Evolutionary conservation across 2,329 filamentous ascomycete species (phyloP), one percentile per base, ranked within the genome.

Genomic region (Pleochaeta shiraiana): DNA sequence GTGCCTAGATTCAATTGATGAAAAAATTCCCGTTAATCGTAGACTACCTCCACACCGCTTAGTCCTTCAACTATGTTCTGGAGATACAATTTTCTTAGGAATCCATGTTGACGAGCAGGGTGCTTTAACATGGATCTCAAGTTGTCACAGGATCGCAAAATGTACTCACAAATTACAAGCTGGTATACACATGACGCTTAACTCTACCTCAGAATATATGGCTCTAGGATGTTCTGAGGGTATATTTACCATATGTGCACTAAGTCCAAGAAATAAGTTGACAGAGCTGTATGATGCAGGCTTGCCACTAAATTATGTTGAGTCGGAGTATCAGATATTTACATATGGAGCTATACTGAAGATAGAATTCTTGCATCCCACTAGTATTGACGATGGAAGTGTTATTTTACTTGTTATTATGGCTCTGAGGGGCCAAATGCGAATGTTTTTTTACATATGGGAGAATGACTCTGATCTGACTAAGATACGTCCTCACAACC

Each of bases 321-420:
- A 78, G 66, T 74, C 72, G 0, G 68, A 72, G 59, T 66, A 57
- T 45, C 66, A 69, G 4, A 33, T 71, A 24, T 64, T 66, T 12
- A 77, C 90, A 7, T 80, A 84, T 7, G 90, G 88, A 0, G 78
- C 85, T n/a, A 88, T 97, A 64, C 79, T 92, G 69, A 87, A 89
- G 69, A 85, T 96, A 78, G 87, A 90, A 26, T 98, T 97, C 68
- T 78, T 98, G 2, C 83, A 87, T 66, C 88, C 90, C 7, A 79
- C 79, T 11, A 74, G 80, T 0, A 79, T 83, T 64, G 84, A 91
- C 66, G 79, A 83, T 11, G 78, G 84, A 64, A 84, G 85, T 69
- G 81, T 95, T 53, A 85, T 95, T n/a, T 78, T 97, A 3, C 76
- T 95, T 12, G 75, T 95, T 50, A 79, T 86, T 21, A 70, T 82